Evolutionary conservation across 106 monocot species (phyloP).

Genomic region (Xerophyta viscosa): DNA sequence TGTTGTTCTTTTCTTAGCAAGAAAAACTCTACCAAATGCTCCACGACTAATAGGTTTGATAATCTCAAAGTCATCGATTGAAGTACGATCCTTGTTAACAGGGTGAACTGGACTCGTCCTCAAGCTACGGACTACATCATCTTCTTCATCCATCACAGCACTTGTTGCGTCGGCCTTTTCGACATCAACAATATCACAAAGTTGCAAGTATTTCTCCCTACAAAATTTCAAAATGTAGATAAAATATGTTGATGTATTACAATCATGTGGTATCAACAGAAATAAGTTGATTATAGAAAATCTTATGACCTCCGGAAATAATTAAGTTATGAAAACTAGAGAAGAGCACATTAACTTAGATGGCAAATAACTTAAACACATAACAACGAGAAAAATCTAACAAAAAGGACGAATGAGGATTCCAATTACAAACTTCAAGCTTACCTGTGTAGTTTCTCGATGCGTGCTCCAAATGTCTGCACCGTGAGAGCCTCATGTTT

Average conservation of each 20-base stretch:
- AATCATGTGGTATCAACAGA: too few species aligned
- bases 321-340: too few species aligned
- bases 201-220: constrained; percentile 95
- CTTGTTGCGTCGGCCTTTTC: constrained; percentile 84
- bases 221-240: constrained; percentile 15
- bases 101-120: constrained; percentile 86
- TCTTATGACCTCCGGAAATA: too few species aligned
- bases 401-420: neutral
- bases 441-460: constrained; percentile 93
- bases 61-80: constrained; percentile 99
- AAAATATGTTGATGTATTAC: neutral
- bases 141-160: constrained; percentile 87
- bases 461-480: constrained; percentile 94
- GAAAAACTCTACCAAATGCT: constrained; percentile 97
- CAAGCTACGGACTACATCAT: constrained; percentile 82
- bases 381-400: neutral
- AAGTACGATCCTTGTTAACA: constrained; percentile 70
- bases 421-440: too few species aligned
- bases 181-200: constrained; percentile 82
- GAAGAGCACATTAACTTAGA: too few species aligned
- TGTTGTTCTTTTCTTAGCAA: constrained; percentile 97
- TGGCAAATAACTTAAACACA: neutral
- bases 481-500: constrained; percentile 93
- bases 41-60: constrained; percentile 99
- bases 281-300: too few species aligned